These are phyloP conservation scores for Paxillus ammoniavirescens DNA, from an alignment of 768 basidiomycete species.

Conservation along the genomic window DNA sequence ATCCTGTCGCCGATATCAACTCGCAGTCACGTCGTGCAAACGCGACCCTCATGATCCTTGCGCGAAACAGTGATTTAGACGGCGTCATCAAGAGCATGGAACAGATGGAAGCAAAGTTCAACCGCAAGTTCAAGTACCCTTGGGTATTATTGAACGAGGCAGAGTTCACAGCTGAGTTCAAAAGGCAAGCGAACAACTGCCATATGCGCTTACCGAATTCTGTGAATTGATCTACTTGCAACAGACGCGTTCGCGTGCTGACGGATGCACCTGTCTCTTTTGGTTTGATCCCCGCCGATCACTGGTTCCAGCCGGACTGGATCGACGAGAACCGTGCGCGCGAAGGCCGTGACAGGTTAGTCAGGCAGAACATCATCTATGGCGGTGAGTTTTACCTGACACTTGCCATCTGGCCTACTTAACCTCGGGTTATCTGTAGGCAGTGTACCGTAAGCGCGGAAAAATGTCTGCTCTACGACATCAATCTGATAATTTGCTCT, in stretches of 20 bases:
- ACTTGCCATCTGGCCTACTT: background rate
- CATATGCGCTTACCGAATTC: background rate
- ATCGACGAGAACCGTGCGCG: constrained; percentile 66
- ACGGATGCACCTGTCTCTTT: constrained; percentile 47
- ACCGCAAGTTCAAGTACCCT: constrained; percentile 55
- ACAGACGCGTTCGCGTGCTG: constrained; percentile 34
- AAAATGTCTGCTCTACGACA: background rate
- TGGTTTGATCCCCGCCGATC: constrained; percentile 54
- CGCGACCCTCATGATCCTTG: constrained; percentile 58
- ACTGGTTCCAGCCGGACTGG: constrained; percentile 74
- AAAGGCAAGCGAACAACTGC: constrained; percentile 27
- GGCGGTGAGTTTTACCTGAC: constrained; percentile 37
- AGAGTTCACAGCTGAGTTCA: constrained; percentile 55
- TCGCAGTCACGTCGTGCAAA: constrained; percentile 40
- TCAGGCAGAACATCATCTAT: constrained; percentile 45
- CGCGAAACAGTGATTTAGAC: constrained; percentile 45
- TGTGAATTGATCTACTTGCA: constrained; percentile 21
- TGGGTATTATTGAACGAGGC: constrained; percentile 67
- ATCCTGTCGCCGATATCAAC: background rate
- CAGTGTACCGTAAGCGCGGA: constrained; percentile 46
- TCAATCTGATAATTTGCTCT: background rate
- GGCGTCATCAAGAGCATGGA: constrained; percentile 49
- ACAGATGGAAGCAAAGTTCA: constrained; percentile 58
- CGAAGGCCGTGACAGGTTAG: constrained; percentile 52
- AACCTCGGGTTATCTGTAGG: constrained; percentile 25